Conservation (phyloP, 2,329 filamentous ascomycete genomes). For the Colletotrichum spaethianum region DNA sequence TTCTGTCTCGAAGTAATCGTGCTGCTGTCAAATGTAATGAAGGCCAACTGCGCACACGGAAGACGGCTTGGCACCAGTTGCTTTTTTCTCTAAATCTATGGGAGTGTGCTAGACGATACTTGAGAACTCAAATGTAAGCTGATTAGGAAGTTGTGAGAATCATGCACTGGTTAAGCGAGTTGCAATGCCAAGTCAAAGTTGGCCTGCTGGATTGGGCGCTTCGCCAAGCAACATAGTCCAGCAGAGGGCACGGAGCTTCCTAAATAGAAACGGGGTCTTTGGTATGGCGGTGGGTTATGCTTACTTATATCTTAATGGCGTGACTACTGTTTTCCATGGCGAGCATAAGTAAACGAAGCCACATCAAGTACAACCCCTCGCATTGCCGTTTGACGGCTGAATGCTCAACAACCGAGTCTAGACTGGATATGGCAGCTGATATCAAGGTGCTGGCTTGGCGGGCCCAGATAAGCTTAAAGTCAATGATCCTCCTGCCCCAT, state of each 20-base stretch:
- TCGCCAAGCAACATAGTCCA: conserved; percentile 5
- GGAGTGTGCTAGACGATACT: background rate
- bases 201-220: background rate
- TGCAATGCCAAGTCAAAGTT: background rate
- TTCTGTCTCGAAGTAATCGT: background rate
- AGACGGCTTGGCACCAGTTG: no score
- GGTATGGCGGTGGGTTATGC: background rate
- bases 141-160: conserved; percentile 6
- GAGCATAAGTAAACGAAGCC: background rate
- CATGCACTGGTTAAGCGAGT: conserved; percentile 3
- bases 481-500: conserved; percentile 33
- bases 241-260: conserved; percentile 15
- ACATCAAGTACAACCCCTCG: conserved; percentile 2
- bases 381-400: background rate
- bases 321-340: background rate
- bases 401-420: conserved; percentile 34
- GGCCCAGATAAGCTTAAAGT: conserved; percentile 37
- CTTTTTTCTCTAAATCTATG: no score
- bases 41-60: background rate
- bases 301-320: conserved; percentile 1
- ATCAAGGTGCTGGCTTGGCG: conserved; percentile 19
- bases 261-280: conserved; percentile 1
- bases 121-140: background rate
- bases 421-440: conserved; percentile 23
- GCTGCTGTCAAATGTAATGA: background rate